These are phyloP conservation scores for Sanguinoderma infundibulare DNA, from an alignment of 1,284 basidiomycete species.

Conservation along the genomic window DNA sequence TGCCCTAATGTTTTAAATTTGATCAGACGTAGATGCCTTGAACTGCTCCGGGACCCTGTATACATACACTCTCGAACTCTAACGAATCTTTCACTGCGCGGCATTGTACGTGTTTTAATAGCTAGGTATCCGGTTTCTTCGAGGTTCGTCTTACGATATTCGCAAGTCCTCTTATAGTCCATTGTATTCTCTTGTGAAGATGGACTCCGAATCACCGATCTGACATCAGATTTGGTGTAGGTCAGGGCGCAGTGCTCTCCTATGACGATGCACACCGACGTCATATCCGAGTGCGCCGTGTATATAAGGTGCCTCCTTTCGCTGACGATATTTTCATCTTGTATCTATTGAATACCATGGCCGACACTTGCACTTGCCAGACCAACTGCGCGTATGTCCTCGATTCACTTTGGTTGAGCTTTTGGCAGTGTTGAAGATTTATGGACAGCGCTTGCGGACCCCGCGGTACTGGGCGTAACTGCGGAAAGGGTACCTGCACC, in stretches of 20 bases:
- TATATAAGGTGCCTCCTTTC: not conserved
- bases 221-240: not conserved
- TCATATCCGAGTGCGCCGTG: not conserved
- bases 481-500: conserved; percentile 32
- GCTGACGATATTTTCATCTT: not conserved
- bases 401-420: not conserved
- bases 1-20: too few relatives aligned
- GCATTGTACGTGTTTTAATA: too few relatives aligned
- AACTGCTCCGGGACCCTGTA: too few relatives aligned
- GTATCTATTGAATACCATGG: conserved; percentile 4
- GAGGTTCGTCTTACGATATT: too few relatives aligned
- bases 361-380: conserved; percentile 31
- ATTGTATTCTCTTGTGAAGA: too few relatives aligned
- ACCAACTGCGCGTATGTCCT: conserved; percentile 32
- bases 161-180: too few relatives aligned
- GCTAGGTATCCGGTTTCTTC: too few relatives aligned
- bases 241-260: not conserved
- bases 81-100: too few relatives aligned
- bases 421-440: too few relatives aligned
- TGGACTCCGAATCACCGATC: not conserved
- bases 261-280: not conserved
- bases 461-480: conserved; percentile 29
- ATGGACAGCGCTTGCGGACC: conserved; percentile 32
- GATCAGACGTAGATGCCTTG: too few relatives aligned
- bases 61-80: too few relatives aligned